phyloP scores from a whole-genome alignment of 1,284 basidiomycete species.

The Apiotrichum montevideense region DNA sequence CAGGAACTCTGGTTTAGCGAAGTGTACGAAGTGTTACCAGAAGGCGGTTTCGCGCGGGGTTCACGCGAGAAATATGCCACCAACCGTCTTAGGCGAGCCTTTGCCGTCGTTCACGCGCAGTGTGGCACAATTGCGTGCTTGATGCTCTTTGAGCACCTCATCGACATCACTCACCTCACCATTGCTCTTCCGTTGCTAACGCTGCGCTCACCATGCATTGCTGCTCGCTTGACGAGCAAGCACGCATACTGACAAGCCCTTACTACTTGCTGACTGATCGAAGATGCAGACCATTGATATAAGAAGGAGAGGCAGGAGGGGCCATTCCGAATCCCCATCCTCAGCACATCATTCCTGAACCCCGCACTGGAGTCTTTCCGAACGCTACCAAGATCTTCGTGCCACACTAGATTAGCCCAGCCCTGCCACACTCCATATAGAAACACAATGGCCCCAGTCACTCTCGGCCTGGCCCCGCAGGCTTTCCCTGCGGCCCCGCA shows the following conservation, averaged over 20 bases:
- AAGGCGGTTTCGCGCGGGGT: too few species aligned
- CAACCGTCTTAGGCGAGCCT: not conserved
- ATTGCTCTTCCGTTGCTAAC: too few species aligned
- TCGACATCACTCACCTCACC: not conserved
- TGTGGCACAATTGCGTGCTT: not conserved
- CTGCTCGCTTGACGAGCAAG: too few species aligned
- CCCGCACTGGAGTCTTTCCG: not conserved
- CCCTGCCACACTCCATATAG: too few species aligned
- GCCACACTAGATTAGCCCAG: not conserved
- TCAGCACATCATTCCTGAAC: not conserved
- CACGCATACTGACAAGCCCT: too few species aligned
- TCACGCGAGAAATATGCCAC: too few species aligned
- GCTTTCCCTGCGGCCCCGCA: not conserved
- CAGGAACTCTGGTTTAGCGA: too few species aligned
- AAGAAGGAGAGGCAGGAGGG: too few species aligned
- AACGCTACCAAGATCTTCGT: not conserved
- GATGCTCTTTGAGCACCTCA: not conserved
- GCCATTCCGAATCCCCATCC: not conserved
- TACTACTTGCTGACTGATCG: too few species aligned
- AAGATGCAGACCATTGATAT: not conserved
- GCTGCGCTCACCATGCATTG: too few species aligned
- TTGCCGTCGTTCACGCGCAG: not conserved
- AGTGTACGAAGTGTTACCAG: too few species aligned
- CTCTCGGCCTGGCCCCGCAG: not conserved
- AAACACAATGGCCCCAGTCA: slow-evolving; percentile 1